Evolutionary conservation across 1,139 yeast genomes (phyloP).

Genomic region (Taphrina communis): DNA sequence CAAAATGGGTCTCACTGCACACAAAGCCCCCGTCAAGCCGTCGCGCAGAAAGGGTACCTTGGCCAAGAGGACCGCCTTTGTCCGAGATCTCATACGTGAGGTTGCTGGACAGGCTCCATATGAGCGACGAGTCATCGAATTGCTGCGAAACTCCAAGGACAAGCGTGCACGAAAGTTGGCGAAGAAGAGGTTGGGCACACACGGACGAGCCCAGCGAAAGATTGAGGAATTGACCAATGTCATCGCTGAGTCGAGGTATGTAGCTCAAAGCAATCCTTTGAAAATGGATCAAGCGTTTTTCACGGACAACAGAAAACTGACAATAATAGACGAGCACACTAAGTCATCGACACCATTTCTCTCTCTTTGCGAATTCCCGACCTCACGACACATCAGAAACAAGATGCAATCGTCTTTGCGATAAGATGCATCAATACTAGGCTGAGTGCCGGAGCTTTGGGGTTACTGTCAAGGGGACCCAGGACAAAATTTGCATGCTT

Average conservation of each 20-base stretch:
- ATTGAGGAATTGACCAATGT: constrained; percentile 97
- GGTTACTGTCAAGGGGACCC: not conserved
- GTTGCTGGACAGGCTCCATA: constrained; percentile 99
- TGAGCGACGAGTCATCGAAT: constrained; percentile 99
- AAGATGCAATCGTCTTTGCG: not conserved
- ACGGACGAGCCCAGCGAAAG: constrained; percentile 99
- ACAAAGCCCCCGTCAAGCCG: constrained; percentile 91
- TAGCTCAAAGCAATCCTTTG: not conserved
- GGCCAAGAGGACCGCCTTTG: constrained; percentile 95
- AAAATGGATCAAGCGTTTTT: not conserved
- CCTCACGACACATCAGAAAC: not conserved
- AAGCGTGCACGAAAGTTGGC: constrained; percentile 99
- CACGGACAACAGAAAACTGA: not conserved
- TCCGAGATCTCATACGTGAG: constrained; percentile 93
- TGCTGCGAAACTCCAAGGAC: constrained; percentile 99
- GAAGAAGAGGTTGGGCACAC: constrained; percentile 99
- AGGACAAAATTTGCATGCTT: constrained; percentile 10
- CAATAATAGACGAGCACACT: constrained; percentile 11
- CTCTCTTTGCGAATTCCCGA: not conserved
- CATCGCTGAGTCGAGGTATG: constrained; percentile 88
- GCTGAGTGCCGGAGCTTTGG: not conserved
- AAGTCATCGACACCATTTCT: constrained; percentile 1
- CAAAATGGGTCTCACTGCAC: constrained; percentile 76
- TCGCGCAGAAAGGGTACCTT: constrained; percentile 97
- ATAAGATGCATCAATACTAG: not conserved